phyloP scores from a whole-genome alignment of 257 asterid species.

The Plantago ovata region DNA sequence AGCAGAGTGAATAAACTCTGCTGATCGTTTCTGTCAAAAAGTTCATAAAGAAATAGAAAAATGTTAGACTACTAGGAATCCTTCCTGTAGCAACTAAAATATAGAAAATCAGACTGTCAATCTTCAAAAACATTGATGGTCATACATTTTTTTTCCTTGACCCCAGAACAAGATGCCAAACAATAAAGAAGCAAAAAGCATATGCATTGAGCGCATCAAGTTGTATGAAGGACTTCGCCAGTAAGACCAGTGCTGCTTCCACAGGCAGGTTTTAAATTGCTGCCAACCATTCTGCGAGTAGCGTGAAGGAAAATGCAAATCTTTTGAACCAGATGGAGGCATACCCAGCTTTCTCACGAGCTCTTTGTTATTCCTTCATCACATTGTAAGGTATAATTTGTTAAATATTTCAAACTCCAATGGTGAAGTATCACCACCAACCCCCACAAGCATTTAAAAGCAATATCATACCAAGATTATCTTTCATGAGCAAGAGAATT shows the following conservation, averaged over 20 bases:
- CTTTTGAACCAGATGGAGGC: slow-evolving; percentile 39
- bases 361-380: slow-evolving; percentile 38
- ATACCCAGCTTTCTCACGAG: slow-evolving; percentile 31
- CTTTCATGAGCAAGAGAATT: too few relatives aligned
- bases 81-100: background rate
- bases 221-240: slow-evolving; percentile 73
- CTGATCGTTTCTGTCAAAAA: slow-evolving; percentile 29
- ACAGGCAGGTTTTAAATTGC: slow-evolving; percentile 54
- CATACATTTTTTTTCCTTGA: slow-evolving; percentile 49
- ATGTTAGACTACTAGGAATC: background rate
- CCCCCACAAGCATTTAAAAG: too few relatives aligned
- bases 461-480: too few relatives aligned
- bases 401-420: background rate
- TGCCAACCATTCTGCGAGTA: slow-evolving; percentile 49
- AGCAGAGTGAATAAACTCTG: slow-evolving; percentile 34
- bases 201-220: slow-evolving; percentile 37
- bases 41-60: background rate
- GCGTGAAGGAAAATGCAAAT: slow-evolving; percentile 38
- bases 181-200: slow-evolving; percentile 31
- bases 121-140: background rate
- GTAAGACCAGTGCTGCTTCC: slow-evolving; percentile 63
- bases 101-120: background rate
- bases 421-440: too few relatives aligned
- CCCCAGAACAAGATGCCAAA: slow-evolving; percentile 48
- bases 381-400: background rate